Conservation (phyloP, 495 filamentous ascomycete species). For the Penicillium subrubescens region DNA sequence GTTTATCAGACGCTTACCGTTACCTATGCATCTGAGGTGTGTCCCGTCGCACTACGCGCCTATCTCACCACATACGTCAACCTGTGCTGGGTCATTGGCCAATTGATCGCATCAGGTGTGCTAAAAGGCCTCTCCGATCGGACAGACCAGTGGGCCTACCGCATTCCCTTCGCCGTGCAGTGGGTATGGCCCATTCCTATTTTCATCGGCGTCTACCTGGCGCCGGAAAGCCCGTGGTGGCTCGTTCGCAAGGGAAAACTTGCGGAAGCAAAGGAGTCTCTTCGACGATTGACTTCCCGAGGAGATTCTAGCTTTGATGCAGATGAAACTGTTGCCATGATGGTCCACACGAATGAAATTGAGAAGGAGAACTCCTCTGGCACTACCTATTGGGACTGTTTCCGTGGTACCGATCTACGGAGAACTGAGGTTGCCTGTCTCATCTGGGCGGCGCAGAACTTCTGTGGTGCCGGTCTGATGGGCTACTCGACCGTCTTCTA, state of each 20-base stretch:
- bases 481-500: slow-evolving; percentile 79
- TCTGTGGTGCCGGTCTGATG: slow-evolving; percentile 72
- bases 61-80: background rate
- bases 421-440: slow-evolving; percentile 69
- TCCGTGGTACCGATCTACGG: background rate
- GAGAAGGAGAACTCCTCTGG: background rate
- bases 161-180: background rate
- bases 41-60: background rate
- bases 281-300: background rate
- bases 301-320: background rate
- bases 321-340: background rate
- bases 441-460: slow-evolving; percentile 76
- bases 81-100: background rate
- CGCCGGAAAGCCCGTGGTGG: background rate
- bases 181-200: background rate
- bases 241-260: background rate
- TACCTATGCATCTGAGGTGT: background rate
- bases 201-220: background rate
- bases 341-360: background rate
- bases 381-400: background rate
- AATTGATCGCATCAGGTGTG: background rate
- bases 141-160: background rate
- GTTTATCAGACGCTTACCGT: background rate
- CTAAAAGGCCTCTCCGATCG: background rate
- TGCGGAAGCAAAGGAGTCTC: background rate